Evolutionary conservation across 768 basidiomycete genomes (phyloP).

Genomic region (Suillus tomentosus): DNA sequence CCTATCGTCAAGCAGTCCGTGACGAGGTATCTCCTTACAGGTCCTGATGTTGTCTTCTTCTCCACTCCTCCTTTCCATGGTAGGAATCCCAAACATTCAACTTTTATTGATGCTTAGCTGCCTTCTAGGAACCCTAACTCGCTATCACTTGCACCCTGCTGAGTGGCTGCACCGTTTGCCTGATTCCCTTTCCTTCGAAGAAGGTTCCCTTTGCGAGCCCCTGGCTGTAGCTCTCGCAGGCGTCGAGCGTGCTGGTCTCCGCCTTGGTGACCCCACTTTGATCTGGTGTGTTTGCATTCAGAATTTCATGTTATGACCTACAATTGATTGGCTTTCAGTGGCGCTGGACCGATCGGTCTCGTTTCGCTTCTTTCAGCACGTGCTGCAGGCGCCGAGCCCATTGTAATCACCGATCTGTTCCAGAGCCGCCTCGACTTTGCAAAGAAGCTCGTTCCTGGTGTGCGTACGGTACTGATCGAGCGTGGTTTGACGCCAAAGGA

Average conservation of each 20-base stretch:
- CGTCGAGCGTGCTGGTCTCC: conserved; percentile 62
- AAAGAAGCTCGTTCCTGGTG: conserved; percentile 58
- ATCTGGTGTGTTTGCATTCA: conserved; percentile 48
- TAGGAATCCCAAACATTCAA: conserved; percentile 21
- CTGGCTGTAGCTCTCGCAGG: conserved; percentile 68
- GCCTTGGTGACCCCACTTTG: conserved; percentile 63
- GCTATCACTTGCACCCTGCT: conserved; percentile 68
- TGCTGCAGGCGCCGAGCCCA: conserved; percentile 70
- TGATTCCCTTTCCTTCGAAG: conserved; percentile 62
- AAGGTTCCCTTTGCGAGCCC: conserved; percentile 69
- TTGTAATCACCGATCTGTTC: conserved; percentile 69
- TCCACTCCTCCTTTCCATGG: conserved; percentile 73
- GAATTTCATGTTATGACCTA: background rate
- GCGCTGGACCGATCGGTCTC: conserved; percentile 69
- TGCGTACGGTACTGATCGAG: conserved; percentile 56
- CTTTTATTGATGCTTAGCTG: background rate
- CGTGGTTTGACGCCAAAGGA: conserved; percentile 48
- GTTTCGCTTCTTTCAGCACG: conserved; percentile 62
- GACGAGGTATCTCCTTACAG: conserved; percentile 19
- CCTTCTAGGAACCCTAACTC: conserved; percentile 55
- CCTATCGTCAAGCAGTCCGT: too few relatives aligned
- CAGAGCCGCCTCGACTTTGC: conserved; percentile 68
- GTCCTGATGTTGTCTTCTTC: conserved; percentile 59
- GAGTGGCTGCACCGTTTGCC: conserved; percentile 70
- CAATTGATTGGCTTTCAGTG: conserved; percentile 39